phyloP scores from a whole-genome alignment of 2,329 filamentous ascomycete genomes.

The Tolypocladium sp. region DNA sequence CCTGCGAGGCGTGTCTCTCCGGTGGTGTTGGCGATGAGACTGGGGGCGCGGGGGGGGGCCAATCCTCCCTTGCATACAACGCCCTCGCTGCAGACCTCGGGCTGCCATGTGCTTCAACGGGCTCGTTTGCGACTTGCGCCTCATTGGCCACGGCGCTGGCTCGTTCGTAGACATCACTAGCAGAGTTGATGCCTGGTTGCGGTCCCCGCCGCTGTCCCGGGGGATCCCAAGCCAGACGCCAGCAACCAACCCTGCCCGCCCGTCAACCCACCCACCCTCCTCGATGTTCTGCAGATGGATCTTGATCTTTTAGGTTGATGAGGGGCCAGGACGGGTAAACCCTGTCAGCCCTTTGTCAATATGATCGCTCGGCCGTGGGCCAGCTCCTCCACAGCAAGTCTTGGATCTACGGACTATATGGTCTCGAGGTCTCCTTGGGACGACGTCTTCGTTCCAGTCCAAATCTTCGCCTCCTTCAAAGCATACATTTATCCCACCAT shows the following conservation, averaged over 20 bases:
- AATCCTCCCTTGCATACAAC: conserved; percentile 25
- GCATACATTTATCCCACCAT: conserved; percentile 33
- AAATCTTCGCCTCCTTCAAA: conserved; percentile 20
- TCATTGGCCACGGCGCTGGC: conserved; percentile 17
- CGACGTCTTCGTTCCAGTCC: conserved; percentile 27
- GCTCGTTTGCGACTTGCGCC: conserved; percentile 11
- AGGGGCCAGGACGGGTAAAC: conserved; percentile 10
- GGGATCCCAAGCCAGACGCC: conserved; percentile 1
- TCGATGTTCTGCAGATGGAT: conserved; percentile 21
- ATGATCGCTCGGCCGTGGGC: conserved; percentile 18
- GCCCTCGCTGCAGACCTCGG: conserved; percentile 23
- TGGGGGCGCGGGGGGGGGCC: conserved; percentile 1
- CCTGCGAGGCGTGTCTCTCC: conserved; percentile 7
- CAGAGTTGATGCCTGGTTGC: conserved; percentile 1
- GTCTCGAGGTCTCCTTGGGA: conserved; percentile 19
- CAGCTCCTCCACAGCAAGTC: conserved; percentile 21
- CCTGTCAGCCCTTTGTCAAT: conserved; percentile 24
- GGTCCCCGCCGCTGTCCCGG: conserved; percentile 9
- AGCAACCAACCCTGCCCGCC: neutral
- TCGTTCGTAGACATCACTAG: neutral
- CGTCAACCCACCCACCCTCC: conserved; percentile 1
- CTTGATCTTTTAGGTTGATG: conserved; percentile 21
- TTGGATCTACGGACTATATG: conserved; percentile 32
- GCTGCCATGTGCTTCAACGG: conserved; percentile 25
- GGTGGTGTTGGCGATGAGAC: conserved; percentile 15